Evolutionary conservation across 2,329 filamentous ascomycete species (phyloP).

Genomic region (Xylaria sp.): DNA sequence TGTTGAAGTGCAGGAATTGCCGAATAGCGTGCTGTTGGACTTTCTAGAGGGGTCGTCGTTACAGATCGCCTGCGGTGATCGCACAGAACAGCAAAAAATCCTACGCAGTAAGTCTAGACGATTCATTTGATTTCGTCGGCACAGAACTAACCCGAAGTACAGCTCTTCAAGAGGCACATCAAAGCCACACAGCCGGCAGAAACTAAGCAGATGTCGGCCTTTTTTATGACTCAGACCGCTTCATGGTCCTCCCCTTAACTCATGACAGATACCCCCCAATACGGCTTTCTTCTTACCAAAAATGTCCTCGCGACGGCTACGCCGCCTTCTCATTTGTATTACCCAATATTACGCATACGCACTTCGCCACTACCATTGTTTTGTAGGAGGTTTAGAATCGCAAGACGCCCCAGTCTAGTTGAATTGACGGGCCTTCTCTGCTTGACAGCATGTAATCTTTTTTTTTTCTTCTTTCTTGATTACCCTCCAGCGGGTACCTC

Average conservation of each 20-base stretch:
- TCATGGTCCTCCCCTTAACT: conserved; percentile 38
- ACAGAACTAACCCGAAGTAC: conserved; percentile 44
- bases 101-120: conserved; percentile 61
- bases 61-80: conserved; percentile 73
- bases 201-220: conserved; percentile 43
- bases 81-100: conserved; percentile 66
- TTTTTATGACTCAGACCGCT: conserved; percentile 25
- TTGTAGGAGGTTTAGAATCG: conserved; percentile 23
- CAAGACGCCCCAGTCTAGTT: conserved; percentile 26
- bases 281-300: conserved; percentile 36
- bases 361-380: conserved; percentile 34
- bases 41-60: conserved; percentile 70
- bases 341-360: conserved; percentile 14
- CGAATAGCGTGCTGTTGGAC: conserved; percentile 79
- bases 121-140: not conserved
- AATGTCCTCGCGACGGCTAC: conserved; percentile 38
- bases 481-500: conserved; percentile 9
- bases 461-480: conserved; percentile 38
- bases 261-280: conserved; percentile 47
- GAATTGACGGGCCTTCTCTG: conserved; percentile 27
- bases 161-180: conserved; percentile 59
- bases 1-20: conserved; percentile 90
- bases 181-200: conserved; percentile 50
- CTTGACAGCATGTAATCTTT: conserved; percentile 42
- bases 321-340: conserved; percentile 46